phyloP scores from a whole-genome alignment of 108 stramenopile genomes.

The Hondaea fermentalgiana region DNA sequence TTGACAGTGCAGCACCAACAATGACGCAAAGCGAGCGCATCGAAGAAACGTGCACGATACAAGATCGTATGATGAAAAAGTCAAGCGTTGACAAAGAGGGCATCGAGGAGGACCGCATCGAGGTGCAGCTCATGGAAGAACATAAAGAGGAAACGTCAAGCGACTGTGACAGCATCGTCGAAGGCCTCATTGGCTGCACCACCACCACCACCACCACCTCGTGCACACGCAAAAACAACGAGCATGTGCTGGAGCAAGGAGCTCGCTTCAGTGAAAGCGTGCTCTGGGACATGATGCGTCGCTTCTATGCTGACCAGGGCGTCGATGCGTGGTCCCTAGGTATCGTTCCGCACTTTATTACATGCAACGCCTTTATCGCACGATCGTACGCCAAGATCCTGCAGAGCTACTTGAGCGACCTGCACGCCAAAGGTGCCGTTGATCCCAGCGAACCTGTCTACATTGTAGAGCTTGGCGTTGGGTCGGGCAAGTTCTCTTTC shows the following conservation, averaged over 20 bases:
- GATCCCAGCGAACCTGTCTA: conserved; percentile 50
- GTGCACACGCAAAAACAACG: not conserved
- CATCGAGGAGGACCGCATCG: too few species aligned
- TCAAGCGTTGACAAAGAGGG: too few species aligned
- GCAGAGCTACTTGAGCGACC: conserved; percentile 42
- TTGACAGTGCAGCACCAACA: too few species aligned
- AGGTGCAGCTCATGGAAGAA: not conserved
- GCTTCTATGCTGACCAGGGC: conserved; percentile 59
- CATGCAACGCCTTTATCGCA: conserved; percentile 63
- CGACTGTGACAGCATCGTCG: too few species aligned
- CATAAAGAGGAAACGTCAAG: not conserved
- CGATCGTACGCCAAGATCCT: conserved; percentile 49
- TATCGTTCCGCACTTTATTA: conserved; percentile 64
- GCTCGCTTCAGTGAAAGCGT: conserved; percentile 42
- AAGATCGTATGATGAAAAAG: too few species aligned
- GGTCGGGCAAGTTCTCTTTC: conserved; percentile 57
- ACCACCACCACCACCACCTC: too few species aligned
- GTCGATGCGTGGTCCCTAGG: conserved; percentile 54
- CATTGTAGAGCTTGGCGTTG: conserved; percentile 61
- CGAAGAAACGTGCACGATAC: too few species aligned
- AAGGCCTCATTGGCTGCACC: too few species aligned
- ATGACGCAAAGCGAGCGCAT: too few species aligned
- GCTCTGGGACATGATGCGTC: conserved; percentile 63
- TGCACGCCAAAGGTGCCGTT: not conserved
- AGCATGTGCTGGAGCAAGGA: conserved; percentile 21